A percentile compares a stretch with the other conserved stretches of the same genome.
Evolutionary conservation across 306 rosid species (phyloP).

Genomic region (Biancaea sappan): DNA sequence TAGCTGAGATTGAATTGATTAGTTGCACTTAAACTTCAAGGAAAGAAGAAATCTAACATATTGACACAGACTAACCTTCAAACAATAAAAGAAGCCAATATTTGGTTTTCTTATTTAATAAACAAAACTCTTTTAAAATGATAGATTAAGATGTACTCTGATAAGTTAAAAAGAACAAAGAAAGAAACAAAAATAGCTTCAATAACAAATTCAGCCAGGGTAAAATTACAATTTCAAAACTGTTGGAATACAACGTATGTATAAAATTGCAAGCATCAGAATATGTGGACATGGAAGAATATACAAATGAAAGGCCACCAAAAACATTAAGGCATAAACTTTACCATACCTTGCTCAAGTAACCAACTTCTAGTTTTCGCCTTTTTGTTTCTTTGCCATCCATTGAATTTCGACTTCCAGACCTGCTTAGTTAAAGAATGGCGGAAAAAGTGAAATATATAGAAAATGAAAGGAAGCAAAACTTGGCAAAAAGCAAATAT

Average conservation of each 20-base stretch:
- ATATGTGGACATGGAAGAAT: not conserved
- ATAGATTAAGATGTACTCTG: not conserved
- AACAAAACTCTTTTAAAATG: no score
- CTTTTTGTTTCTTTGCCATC: slow-evolving; percentile 62
- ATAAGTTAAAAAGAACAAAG: not conserved
- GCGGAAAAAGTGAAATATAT: not conserved
- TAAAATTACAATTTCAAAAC: slow-evolving; percentile 14
- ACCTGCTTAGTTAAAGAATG: slow-evolving; percentile 41
- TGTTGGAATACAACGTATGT: not conserved
- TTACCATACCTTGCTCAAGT: slow-evolving; percentile 59
- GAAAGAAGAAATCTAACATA: slow-evolving; percentile 2
- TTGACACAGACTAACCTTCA: not conserved
- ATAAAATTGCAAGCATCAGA: not conserved
- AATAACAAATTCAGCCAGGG: slow-evolving; percentile 14
- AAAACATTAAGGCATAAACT: slow-evolving; percentile 7
- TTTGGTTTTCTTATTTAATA: no score
- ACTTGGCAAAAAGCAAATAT: no score
- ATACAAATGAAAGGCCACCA: not conserved
- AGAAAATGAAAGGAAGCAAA: no score
- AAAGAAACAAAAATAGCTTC: not conserved
- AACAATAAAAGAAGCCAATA: slow-evolving; percentile 1
- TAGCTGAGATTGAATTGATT: not conserved
- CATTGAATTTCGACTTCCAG: slow-evolving; percentile 41
- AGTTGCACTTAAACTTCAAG: not conserved
- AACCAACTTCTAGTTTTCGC: slow-evolving; percentile 87